Evolutionary conservation across 257 asterid species (phyloP), one percentile per base, ranked within the genome.

Genomic region (Asclepias syriaca): DNA sequence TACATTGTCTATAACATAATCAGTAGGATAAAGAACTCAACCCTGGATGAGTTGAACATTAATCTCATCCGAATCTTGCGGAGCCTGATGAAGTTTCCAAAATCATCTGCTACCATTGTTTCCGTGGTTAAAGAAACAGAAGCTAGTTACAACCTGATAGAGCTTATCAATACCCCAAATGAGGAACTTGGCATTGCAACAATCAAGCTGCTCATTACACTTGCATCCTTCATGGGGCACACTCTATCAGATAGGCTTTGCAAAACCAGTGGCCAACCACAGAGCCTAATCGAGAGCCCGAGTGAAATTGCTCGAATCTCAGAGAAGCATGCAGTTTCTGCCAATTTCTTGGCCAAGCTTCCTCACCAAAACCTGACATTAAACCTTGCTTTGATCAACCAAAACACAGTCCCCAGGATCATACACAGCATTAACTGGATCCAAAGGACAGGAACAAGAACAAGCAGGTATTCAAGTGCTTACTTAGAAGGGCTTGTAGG

Each of bases 401-500:
- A 74, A 29, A 79, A 79, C 77, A 69, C 72, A 2, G 40, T 91
- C 55, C 81, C 85, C 1, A 81, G 70, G 55, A 78, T 89, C 64
- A 72, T 84, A 32, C 81, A 69, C 80, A 82, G 77, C 70, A 85
- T 91, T 40, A 74, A 53, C 57, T 85, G 87, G 80, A 81, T 88
- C 75, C 91, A 83, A 71, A 81, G 64, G 54, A 71, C 77, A 8
- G 96, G 97, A 0, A 80, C 86, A 22, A 74, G 90, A 81, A 80
- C 89, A 78, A 87, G 91, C 86, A 81, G 88, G 76, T 79, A 89
- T 60, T 80, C 85, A n/a, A 78, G 72, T 72, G 58, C 85, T 55
- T 91, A 87, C 75, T 82, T 91, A 21, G 96, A 91, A 79, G 97
- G 97, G 45, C 87, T 91, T 3, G 91, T 87, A 73, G 96, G 91